phyloP scores from a whole-genome alignment of 495 filamentous ascomycete species.

The Diplogelasinospora grovesii region DNA sequence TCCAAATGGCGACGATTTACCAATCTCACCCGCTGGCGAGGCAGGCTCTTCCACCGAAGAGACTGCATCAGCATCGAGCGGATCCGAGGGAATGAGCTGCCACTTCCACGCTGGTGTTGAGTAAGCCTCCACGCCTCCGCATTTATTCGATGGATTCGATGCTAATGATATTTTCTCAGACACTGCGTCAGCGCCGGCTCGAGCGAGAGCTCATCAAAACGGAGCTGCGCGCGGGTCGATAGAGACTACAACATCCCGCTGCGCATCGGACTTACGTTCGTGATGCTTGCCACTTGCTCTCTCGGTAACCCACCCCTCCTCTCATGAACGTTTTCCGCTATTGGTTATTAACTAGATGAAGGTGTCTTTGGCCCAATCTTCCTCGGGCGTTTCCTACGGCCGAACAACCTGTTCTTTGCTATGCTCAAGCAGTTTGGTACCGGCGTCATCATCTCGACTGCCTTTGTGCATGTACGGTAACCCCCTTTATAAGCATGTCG shows the following conservation, averaged over 20 bases:
- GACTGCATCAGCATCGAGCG: too few species aligned
- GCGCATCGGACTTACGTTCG: constrained; percentile 56
- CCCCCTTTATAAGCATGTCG: neutral
- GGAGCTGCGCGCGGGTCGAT: constrained; percentile 36
- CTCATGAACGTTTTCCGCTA: too few species aligned
- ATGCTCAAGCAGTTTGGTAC: constrained; percentile 67
- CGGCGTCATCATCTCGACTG: constrained; percentile 65
- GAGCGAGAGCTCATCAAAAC: constrained; percentile 17
- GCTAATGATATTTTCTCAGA: constrained; percentile 11
- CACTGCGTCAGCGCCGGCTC: constrained; percentile 40
- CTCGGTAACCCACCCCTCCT: constrained; percentile 9
- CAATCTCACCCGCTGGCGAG: constrained; percentile 21
- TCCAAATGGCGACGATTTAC: constrained; percentile 31
- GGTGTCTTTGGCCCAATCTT: constrained; percentile 44
- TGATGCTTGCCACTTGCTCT: constrained; percentile 27
- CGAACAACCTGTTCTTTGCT: constrained; percentile 34
- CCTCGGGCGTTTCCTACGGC: constrained; percentile 22
- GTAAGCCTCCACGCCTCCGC: constrained; percentile 30
- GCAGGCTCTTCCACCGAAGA: too few species aligned
- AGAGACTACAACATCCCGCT: constrained; percentile 54
- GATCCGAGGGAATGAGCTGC: constrained; percentile 41
- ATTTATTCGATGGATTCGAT: neutral
- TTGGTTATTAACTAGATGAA: too few species aligned
- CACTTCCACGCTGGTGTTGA: constrained; percentile 65
- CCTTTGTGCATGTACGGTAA: constrained; percentile 56